Conservation (phyloP, 768 basidiomycete genomes). For the Tricholomella constricta region DNA sequence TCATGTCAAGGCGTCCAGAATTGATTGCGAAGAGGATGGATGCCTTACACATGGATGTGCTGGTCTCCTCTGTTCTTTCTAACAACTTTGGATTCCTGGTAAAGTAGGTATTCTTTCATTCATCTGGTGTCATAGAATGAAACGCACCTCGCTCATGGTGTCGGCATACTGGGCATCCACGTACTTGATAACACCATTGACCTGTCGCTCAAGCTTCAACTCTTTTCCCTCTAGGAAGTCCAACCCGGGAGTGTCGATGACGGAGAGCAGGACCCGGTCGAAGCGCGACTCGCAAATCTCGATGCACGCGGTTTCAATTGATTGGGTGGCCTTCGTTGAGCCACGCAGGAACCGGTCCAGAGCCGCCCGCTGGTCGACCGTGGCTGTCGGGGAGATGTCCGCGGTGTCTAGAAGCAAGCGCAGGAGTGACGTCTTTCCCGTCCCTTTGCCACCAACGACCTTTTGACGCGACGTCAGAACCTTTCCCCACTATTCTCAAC, state of each 20-base stretch:
- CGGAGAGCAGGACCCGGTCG: conserved; percentile 76
- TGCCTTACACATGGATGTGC: conserved; percentile 80
- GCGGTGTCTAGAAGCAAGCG: conserved; percentile 83
- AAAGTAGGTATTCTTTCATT: conserved; percentile 6
- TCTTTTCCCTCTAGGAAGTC: conserved; percentile 76
- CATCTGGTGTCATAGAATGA: not conserved
- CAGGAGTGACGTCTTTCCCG: conserved; percentile 83
- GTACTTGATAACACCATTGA: conserved; percentile 72
- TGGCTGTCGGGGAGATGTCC: conserved; percentile 77
- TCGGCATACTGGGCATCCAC: conserved; percentile 82
- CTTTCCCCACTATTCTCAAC: not conserved
- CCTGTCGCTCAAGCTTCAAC: conserved; percentile 77
- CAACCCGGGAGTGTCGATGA: conserved; percentile 85
- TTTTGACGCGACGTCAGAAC: conserved; percentile 27
- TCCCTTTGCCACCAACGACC: conserved; percentile 81
- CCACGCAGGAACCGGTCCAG: conserved; percentile 68
- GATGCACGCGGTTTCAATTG: conserved; percentile 67
- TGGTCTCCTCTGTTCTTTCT: conserved; percentile 87
- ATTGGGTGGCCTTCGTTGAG: conserved; percentile 57
- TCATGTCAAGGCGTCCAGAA: conserved; percentile 16
- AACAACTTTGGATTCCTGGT: conserved; percentile 85
- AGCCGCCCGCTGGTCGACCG: conserved; percentile 67
- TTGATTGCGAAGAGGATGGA: conserved; percentile 9
- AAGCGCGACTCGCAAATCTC: conserved; percentile 86
- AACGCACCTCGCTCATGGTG: conserved; percentile 79